Evolutionary conservation across 140 eudicot species (phyloP).

Genomic region (Bidens hawaiensis): DNA sequence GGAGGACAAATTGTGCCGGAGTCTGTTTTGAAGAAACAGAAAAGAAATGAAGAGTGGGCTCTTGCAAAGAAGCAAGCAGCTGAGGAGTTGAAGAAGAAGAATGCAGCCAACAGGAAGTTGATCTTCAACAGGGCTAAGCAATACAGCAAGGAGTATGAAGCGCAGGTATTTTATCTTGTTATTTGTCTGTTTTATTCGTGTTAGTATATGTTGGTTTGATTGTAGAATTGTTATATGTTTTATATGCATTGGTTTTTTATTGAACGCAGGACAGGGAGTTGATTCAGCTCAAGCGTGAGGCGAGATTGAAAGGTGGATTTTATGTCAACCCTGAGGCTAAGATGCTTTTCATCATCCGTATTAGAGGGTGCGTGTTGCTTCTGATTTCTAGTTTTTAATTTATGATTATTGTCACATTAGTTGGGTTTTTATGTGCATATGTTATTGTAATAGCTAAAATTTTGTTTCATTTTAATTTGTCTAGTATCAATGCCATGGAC

Average conservation of each 20-base stretch:
- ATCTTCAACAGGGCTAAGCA: slow-evolving; percentile 61
- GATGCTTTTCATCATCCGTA: slow-evolving; percentile 63
- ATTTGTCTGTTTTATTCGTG: no score
- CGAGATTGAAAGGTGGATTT: slow-evolving; percentile 78
- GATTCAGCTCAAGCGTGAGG: slow-evolving; percentile 75
- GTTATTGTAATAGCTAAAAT: background rate
- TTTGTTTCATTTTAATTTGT: background rate
- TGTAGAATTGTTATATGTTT: background rate
- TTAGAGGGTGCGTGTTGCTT: slow-evolving; percentile 52
- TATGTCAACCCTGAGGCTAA: slow-evolving; percentile 84
- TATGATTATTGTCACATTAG: background rate
- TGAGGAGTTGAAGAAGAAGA: slow-evolving; percentile 48
- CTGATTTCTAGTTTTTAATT: background rate
- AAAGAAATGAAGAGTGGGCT: slow-evolving; percentile 82
- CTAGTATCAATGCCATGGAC: slow-evolving; percentile 68
- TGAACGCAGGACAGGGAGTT: slow-evolving; percentile 47
- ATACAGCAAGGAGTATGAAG: slow-evolving; percentile 66
- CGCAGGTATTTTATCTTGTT: slow-evolving; percentile 37
- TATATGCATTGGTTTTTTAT: background rate
- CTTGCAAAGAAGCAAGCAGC: slow-evolving; percentile 51
- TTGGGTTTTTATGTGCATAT: background rate
- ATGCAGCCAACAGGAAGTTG: slow-evolving; percentile 60
- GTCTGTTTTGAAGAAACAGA: slow-evolving; percentile 79
- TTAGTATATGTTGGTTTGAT: background rate
- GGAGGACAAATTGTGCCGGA: slow-evolving; percentile 45